Evolutionary conservation across 768 basidiomycete species (phyloP), one percentile per base, ranked within the genome.

Genomic region (Kwoniella heveanensis): DNA sequence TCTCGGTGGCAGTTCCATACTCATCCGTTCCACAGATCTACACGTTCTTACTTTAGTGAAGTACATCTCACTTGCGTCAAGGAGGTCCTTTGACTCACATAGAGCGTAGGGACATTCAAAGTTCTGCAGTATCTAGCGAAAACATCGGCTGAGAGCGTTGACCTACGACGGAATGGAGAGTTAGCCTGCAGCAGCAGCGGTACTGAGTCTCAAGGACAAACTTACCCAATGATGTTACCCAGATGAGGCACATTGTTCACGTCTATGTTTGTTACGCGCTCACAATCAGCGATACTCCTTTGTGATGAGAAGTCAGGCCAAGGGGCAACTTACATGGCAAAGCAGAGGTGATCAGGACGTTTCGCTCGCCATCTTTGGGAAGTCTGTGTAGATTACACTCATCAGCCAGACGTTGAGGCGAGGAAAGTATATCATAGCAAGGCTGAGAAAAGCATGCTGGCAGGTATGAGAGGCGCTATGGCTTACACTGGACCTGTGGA

Each of bases 1-100:
- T 97, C 83, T 99, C 96, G 0, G 96, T 96, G 0, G 96, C 95
- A 7, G 96, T 99, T n/a, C 96, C 96, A 73, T 99, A 99, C 81
- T 99, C 96, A 77, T 99, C 96, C 3, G 96, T 98, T 26, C 96
- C 96, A 80, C 96, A 99, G 60, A 99, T 85, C 73, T 70, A 27
- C 8, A 19, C 8, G 7, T 13, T 21, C 32, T 59, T 59, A 62
- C 54, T 53, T 47, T 19, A 32, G 30, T 9, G 27, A 19, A 5
- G 4, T n/a, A 25, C 21, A 19, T 24, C 12, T 32, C 4, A 12
- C 15, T 24, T 30, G 0, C 2, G 44, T 5, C 44, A 26, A n/a
- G 25, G 25, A n/a, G 10, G 30, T 39, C 36, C 36, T 56, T 46
- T 21, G 13, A 48, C 69, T 60, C 51, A 80, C 77, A 78, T 95